A percentile compares a stretch with the other conserved stretches of the same genome.
Evolutionary conservation across 495 filamentous ascomycete species (phyloP).

Genomic region (Penicillium lagena): DNA sequence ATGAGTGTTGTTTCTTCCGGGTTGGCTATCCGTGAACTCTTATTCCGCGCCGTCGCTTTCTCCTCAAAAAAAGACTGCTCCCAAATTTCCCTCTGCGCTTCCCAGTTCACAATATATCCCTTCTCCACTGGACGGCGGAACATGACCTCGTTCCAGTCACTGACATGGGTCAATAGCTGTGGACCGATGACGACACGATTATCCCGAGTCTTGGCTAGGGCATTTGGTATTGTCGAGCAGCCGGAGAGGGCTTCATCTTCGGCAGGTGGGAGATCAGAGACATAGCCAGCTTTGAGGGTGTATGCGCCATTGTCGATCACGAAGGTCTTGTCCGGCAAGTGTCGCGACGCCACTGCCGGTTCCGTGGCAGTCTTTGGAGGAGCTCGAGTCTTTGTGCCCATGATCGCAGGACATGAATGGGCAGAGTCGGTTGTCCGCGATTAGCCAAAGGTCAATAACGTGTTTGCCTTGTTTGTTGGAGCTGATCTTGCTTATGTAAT

Average conservation of each 20-base stretch:
- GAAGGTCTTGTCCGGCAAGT: slow-evolving; percentile 60
- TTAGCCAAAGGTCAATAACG: slow-evolving; percentile 4
- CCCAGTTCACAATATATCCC: slow-evolving; percentile 95
- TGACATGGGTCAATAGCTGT: slow-evolving; percentile 66
- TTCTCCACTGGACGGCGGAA: slow-evolving; percentile 93
- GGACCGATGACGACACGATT: slow-evolving; percentile 71
- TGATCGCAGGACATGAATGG: slow-evolving; percentile 8
- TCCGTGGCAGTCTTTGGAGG: slow-evolving; percentile 22
- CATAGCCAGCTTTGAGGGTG: slow-evolving; percentile 89
- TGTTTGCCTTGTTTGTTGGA: slow-evolving; percentile 17
- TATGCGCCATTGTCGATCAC: slow-evolving; percentile 92
- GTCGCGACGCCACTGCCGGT: slow-evolving; percentile 11
- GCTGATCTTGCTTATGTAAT: no score
- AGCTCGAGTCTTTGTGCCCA: slow-evolving; percentile 34
- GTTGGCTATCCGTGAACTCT: slow-evolving; percentile 24
- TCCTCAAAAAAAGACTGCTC: slow-evolving; percentile 81
- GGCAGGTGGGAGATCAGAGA: slow-evolving; percentile 28
- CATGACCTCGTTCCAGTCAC: slow-evolving; percentile 81
- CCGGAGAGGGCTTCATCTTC: slow-evolving; percentile 34
- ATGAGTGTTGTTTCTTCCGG: slow-evolving; percentile 76
- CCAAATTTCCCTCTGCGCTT: slow-evolving; percentile 93
- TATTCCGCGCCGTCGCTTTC: slow-evolving; percentile 46
- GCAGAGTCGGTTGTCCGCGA: neutral
- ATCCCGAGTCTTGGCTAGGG: slow-evolving; percentile 75
- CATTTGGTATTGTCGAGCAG: slow-evolving; percentile 78